Percentiles rank a stretch among this genome's conserved stretches.
These are phyloP conservation scores for Neofusicoccum parvum DNA, from an alignment of 2,329 filamentous ascomycete species.

Conservation along the genomic window DNA sequence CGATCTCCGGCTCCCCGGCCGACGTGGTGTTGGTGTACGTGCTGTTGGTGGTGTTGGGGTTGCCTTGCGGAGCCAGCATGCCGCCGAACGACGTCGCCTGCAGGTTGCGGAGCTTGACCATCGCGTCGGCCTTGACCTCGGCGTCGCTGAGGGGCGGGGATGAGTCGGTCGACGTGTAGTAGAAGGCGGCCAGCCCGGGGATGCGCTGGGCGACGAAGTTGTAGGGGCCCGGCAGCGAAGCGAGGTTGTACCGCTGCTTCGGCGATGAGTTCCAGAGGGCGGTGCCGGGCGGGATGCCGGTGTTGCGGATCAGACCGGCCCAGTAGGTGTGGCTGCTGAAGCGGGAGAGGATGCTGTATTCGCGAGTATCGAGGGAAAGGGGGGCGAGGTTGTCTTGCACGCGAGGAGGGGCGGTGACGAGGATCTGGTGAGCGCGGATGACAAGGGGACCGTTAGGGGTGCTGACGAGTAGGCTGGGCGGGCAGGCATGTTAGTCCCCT, in stretches of 20 bases:
- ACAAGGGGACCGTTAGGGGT: neutral
- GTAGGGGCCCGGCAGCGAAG: neutral
- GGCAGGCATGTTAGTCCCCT: neutral
- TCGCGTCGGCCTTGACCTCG: neutral
- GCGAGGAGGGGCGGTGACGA: neutral
- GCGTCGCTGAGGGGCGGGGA: neutral
- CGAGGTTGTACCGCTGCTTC: neutral
- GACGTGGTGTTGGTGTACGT: neutral
- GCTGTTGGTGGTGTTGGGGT: neutral
- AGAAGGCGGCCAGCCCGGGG: neutral
- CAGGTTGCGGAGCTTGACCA: neutral
- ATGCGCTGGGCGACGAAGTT: neutral
- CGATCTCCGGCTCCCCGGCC: slow-evolving; percentile 4
- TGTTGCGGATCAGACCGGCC: neutral
- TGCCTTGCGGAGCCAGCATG: neutral
- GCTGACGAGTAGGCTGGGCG: neutral
- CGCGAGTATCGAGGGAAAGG: neutral
- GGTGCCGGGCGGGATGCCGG: neutral
- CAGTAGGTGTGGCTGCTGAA: neutral
- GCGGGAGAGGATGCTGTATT: neutral
- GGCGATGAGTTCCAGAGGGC: neutral
- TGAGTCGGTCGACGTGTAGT: neutral
- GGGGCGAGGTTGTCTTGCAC: neutral
- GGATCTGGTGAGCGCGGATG: neutral
- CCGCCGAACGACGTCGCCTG: neutral